These are phyloP conservation scores for Iris macrosiphon DNA, from an alignment of 106 monocot genomes.

Conservation along the genomic window DNA sequence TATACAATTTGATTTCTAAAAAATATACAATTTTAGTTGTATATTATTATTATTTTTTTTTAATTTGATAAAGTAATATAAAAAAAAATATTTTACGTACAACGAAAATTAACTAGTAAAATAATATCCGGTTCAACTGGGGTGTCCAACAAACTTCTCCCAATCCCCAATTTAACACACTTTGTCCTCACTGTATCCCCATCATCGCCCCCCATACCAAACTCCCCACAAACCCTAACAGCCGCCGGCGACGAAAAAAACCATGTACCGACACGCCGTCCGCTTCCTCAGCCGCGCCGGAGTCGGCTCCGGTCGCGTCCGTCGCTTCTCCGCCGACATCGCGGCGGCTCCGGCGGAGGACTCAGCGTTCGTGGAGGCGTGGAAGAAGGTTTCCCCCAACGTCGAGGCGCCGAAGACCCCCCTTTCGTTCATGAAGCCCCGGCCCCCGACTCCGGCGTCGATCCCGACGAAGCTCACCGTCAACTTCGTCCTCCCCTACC, in stretches of 20 bases:
- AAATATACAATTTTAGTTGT: no score
- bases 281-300: conserved; percentile 8
- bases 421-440: conserved; percentile 77
- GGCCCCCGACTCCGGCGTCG: conserved; percentile 58
- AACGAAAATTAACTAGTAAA: no score
- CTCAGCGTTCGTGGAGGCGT: conserved; percentile 60
- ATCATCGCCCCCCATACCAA: no score
- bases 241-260: neutral
- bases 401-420: conserved; percentile 89
- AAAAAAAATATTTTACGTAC: no score
- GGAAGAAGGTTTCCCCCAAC: conserved; percentile 87
- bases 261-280: conserved; percentile 25
- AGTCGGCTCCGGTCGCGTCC: neutral
- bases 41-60: no score
- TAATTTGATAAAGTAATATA: no score
- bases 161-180: no score
- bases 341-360: conserved; percentile 40
- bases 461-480: conserved; percentile 91
- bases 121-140: no score
- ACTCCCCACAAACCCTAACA: no score
- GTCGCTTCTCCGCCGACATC: conserved; percentile 8
- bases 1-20: no score
- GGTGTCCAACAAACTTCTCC: no score
- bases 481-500: conserved; percentile 94
- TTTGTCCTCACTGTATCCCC: no score